Percentiles rank a stretch among this genome's conserved stretches.
These are phyloP conservation scores for Aschersonia sp. DNA, from an alignment of 2,329 filamentous ascomycete genomes.

Conservation along the genomic window DNA sequence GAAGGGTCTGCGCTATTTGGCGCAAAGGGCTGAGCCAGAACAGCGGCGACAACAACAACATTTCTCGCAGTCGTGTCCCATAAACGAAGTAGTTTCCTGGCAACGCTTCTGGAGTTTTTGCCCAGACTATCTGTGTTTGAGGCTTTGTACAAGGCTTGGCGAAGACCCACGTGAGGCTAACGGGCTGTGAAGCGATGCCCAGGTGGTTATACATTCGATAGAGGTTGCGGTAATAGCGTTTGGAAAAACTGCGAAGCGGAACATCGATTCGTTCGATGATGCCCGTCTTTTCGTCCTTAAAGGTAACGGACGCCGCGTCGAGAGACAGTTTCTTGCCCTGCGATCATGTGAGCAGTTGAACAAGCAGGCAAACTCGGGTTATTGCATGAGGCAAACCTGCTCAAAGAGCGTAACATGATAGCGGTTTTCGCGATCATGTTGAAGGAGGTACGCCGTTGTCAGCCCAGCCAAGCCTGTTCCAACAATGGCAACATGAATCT, in stretches of 20 bases:
- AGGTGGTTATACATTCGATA: slow-evolving; percentile 41
- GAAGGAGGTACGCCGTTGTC: slow-evolving; percentile 19
- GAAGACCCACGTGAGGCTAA: slow-evolving; percentile 39
- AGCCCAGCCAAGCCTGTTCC: slow-evolving; percentile 23
- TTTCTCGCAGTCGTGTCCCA: slow-evolving; percentile 36
- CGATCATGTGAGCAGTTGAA: background rate
- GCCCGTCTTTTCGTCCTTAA: slow-evolving; percentile 16
- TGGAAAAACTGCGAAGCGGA: slow-evolving; percentile 22
- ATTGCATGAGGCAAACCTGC: slow-evolving; percentile 12
- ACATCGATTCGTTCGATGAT: slow-evolving; percentile 21
- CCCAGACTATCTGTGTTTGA: background rate
- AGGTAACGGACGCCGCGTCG: slow-evolving; percentile 21
- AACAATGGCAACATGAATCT: slow-evolving; percentile 16
- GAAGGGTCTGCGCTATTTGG: slow-evolving; percentile 27
- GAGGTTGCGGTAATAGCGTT: slow-evolving; percentile 38
- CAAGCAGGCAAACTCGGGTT: no score
- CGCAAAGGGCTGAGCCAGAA: slow-evolving; percentile 16
- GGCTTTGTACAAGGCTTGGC: slow-evolving; percentile 14
- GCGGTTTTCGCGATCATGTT: slow-evolving; percentile 14
- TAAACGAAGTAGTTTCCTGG: slow-evolving; percentile 33
- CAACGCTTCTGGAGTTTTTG: slow-evolving; percentile 6
- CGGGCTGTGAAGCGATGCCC: slow-evolving; percentile 30
- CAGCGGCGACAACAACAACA: slow-evolving; percentile 26
- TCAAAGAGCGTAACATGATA: slow-evolving; percentile 22
- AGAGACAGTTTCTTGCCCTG: slow-evolving; percentile 20